phyloP scores from a whole-genome alignment of 2,329 filamentous ascomycete genomes.

The Mycosphaerelloides madeirae region DNA sequence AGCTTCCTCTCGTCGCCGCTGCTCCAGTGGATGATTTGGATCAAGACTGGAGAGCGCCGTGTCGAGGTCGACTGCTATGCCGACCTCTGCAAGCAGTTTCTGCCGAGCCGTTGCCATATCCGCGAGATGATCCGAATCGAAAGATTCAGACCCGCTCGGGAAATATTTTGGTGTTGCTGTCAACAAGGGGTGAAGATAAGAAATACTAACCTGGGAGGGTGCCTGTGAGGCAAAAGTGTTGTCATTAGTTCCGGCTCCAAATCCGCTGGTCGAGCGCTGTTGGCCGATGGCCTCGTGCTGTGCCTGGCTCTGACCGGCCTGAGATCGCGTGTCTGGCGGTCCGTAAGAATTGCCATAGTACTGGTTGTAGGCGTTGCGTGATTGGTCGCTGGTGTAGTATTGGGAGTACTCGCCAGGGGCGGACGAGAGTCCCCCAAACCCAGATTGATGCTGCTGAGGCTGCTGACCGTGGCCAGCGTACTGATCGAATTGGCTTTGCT shows the following conservation, averaged over 20 bases:
- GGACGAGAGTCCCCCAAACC: conserved; percentile 65
- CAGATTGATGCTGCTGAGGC: conserved; percentile 54
- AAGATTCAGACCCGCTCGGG: too few relatives aligned
- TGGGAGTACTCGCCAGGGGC: conserved; percentile 75
- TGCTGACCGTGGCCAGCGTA: conserved; percentile 49
- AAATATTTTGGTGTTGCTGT: background rate
- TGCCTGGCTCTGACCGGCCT: conserved; percentile 33
- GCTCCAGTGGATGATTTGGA: background rate
- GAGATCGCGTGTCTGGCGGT: conserved; percentile 38
- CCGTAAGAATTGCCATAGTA: conserved; percentile 56
- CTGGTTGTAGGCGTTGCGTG: conserved; percentile 67
- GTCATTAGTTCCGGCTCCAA: conserved; percentile 57
- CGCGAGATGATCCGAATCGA: background rate
- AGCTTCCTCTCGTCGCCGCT: background rate
- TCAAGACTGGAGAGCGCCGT: background rate
- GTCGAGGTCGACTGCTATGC: background rate
- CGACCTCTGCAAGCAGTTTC: background rate
- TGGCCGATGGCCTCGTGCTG: conserved; percentile 67
- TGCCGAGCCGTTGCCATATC: conserved; percentile 1
- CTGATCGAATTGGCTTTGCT: conserved; percentile 43
- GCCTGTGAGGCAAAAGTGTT: conserved; percentile 57
- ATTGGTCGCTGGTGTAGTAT: conserved; percentile 76
- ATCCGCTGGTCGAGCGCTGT: conserved; percentile 73
- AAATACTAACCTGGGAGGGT: conserved; percentile 46
- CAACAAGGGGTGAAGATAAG: conserved; percentile 2